A percentile compares a stretch with the other conserved stretches of the same genome.
Conservation (phyloP, 208 protist species). For the Trypanosomatidae sp. region DNA sequence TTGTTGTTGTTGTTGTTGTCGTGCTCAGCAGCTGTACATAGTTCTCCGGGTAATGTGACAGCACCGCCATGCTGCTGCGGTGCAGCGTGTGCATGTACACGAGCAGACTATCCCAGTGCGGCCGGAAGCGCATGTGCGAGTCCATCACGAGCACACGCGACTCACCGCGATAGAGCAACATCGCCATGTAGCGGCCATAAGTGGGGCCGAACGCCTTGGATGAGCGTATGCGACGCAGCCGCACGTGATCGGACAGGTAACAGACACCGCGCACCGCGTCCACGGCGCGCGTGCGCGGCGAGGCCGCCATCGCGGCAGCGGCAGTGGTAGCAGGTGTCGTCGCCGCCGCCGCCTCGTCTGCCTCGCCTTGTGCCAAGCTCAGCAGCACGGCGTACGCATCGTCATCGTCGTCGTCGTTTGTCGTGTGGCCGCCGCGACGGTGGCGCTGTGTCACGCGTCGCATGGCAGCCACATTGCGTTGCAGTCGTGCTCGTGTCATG, state of each 20-base stretch:
- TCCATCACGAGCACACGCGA: slow-evolving; percentile 49
- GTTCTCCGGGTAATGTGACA: slow-evolving; percentile 71
- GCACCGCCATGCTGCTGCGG: slow-evolving; percentile 29
- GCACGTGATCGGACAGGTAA: slow-evolving; percentile 35
- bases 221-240: slow-evolving; percentile 27
- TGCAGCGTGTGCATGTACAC: slow-evolving; percentile 13
- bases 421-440: too few species aligned
- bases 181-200: slow-evolving; percentile 66
- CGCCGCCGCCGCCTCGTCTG: not conserved
- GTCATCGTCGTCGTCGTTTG: not conserved
- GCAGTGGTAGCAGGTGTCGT: not conserved
- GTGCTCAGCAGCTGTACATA: slow-evolving; percentile 5
- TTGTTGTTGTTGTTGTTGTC: slow-evolving; percentile 1
- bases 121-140: slow-evolving; percentile 69
- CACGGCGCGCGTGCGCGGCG: not conserved
- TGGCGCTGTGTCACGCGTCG: too few species aligned
- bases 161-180: slow-evolving; percentile 77
- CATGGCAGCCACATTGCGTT: too few species aligned
- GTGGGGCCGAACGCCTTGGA: slow-evolving; percentile 51
- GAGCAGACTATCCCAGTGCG: slow-evolving; percentile 44
- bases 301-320: slow-evolving; percentile 1
- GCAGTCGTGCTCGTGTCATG: too few species aligned
- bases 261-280: slow-evolving; percentile 12
- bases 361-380: slow-evolving; percentile 1
- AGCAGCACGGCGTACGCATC: slow-evolving; percentile 10